A percentile compares a stretch with the other conserved stretches of the same genome.
Conservation (phyloP, 2,329 filamentous ascomycete genomes). For the Fusarium sp. region DNA sequence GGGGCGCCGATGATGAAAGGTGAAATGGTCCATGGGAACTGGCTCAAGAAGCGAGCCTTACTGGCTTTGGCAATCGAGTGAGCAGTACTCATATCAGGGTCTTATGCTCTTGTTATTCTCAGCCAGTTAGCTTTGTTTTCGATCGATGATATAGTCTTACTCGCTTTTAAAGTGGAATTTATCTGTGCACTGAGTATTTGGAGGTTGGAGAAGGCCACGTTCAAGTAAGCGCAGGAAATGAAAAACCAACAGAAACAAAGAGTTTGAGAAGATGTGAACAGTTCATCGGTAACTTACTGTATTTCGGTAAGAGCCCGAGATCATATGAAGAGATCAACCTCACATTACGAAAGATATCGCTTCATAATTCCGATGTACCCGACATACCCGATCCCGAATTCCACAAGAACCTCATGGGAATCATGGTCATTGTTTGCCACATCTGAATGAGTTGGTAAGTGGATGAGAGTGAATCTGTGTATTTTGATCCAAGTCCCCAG, state of each 20-base stretch:
- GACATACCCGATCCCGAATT: slow-evolving; percentile 3
- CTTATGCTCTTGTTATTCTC: neutral
- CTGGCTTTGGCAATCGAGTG: neutral
- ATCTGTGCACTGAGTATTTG: neutral
- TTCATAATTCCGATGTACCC: slow-evolving; percentile 14
- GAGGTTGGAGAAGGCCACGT: neutral
- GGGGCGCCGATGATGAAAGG: slow-evolving; percentile 70
- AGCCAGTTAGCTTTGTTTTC: neutral
- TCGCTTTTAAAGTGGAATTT: neutral
- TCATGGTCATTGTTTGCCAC: neutral
- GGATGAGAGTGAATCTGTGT: neutral
- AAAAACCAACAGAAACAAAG: neutral
- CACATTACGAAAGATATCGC: neutral
- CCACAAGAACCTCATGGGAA: neutral
- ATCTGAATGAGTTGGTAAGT: neutral
- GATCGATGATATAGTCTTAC: neutral
- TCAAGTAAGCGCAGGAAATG: neutral
- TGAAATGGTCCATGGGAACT: slow-evolving; percentile 50
- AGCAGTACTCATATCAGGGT: slow-evolving; percentile 7
- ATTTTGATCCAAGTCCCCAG: neutral
- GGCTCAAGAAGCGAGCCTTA: slow-evolving; percentile 6
- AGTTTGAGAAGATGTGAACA: neutral
- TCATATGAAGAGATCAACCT: neutral
- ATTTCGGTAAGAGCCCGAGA: slow-evolving; percentile 10
- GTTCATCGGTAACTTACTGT: neutral